Base-by-base conservation (phyloP, 1,284 basidiomycete species). In the Sporisorium sorghi region DNA sequence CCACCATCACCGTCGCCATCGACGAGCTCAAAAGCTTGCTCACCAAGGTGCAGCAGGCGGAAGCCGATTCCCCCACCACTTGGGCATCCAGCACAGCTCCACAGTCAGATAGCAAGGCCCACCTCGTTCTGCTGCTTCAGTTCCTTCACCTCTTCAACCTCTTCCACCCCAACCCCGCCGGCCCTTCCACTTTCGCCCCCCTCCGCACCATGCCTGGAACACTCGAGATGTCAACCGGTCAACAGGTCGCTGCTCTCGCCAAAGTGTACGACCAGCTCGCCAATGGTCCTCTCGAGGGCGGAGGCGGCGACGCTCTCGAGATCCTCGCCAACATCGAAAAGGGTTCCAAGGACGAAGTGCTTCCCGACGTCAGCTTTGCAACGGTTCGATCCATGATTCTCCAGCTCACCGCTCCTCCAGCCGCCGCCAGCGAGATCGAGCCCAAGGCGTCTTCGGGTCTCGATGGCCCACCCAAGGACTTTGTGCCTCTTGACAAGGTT, bases 141-240 rank as follows among this genome's bases (percentile, higher is more conserved):
- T 77, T 77, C 67, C 53, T 77, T 15, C 75, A 77, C 53, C 71
- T 77, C 49, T 74, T 72, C 53, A 64, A 67, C 54, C 61, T 77
- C 24, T 73, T 71, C 60, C 60, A 65, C 19, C 63, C 67, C 30
- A 66, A 71, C 32, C 64, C 60, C 1, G 63, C 60, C 21, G 53
- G 42, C 8, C 57, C 59, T 6, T 47, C 67, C 2, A 49, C 66
- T 0, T 75, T 75, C 33, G 73, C 64, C 11, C 63, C 68, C 10
- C 42, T 35, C 5, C 60, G 51, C 40, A 46, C 26, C 46, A 64
- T 75, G 52, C 73, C 73, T 8, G 40, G 52, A 1, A 64, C 73
- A 1, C 54, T 75, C 44, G 52, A 75, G 19, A 75, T 66, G 62
- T 63, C 67, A 14, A 75, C 68, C 21, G 73, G 63, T 7, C 73